These are phyloP conservation scores for Daldinia loculata DNA, from an alignment of 495 filamentous ascomycete genomes.

Conservation along the genomic window DNA sequence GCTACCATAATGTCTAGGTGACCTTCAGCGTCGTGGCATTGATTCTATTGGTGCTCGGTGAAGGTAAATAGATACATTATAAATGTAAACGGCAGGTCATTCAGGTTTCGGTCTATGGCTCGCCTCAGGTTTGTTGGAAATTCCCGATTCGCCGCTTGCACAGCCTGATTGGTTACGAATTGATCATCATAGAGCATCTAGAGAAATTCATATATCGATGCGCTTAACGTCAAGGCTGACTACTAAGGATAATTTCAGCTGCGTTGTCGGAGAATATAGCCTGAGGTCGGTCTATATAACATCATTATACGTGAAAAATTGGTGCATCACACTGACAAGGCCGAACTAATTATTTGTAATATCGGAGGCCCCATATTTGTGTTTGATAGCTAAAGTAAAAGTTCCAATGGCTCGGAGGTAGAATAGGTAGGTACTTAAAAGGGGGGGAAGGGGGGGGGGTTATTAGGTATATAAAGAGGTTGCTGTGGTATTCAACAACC, in stretches of 20 bases:
- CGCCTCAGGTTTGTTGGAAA: constrained; percentile 19
- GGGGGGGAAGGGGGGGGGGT: not conserved
- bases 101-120: constrained; percentile 24
- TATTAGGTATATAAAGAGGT: not conserved
- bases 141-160: constrained; percentile 19
- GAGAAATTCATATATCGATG: constrained; percentile 6
- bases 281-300: constrained; percentile 22
- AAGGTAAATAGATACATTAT: constrained; percentile 4
- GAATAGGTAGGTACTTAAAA: not conserved
- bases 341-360: not conserved
- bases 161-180: constrained; percentile 25
- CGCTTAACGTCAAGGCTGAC: not conserved
- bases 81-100: constrained; percentile 6
- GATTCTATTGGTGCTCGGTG: constrained; percentile 24
- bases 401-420: not conserved
- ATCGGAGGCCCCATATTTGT: not conserved
- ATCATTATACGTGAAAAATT: constrained; percentile 9
- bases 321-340: not conserved
- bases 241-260: constrained; percentile 25
- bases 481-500: not conserved
- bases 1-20: not conserved
- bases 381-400: not conserved
- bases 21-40: constrained; percentile 3
- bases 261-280: constrained; percentile 22
- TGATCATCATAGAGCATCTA: constrained; percentile 16